Base-by-base conservation (phyloP, 2,329 filamentous ascomycete genomes). In the Fusarium camptoceras region DNA sequence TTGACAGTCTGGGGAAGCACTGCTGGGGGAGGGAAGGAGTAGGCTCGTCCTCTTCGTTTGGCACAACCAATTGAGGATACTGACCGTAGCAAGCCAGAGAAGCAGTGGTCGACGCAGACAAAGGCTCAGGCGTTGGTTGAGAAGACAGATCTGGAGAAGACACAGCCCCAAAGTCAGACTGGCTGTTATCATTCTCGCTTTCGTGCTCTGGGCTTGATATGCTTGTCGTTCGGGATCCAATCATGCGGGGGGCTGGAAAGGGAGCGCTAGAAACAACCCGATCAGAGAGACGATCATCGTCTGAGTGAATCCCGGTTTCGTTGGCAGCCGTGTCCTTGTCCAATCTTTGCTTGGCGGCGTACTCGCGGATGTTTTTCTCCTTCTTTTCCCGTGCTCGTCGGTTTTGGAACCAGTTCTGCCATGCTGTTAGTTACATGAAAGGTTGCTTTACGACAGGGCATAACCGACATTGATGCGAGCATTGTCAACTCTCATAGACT, bases 331-430 rank as follows among this genome's bases (percentile, higher is more conserved):
- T 74, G 20, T 79, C 76, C 66, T 80, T 81, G 58, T 82, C 79
- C 22, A 76, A 60, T 61, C 75, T 76, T 55, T 81, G 80, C 55
- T 75, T 78, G 37, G 80, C 80, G 39, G 81, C 80, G 56, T 82
- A 82, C 63, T 81, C 80, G 34, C 78, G 77, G 44, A 82, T 81
- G 51, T 88, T 89, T 74, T 84, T 86, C 76, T 89, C 87, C 75
- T 90, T 88, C 84, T 89, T 89, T 68, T 87, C 87, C 78, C 89
- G 87, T 55, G 89, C 88, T 54, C 89, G 84, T 63, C 89, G 83
- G 75, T 91, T 91, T 72, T 91, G 89, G 74, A 91, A 91, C 89
- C 89, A 91, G 75, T 91, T 91, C 88, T 91, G 55, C 12, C 15
- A 44, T 14, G n/a, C 18, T 34, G 77, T 83, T 74, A 83, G 80